Evolutionary conservation across 1,284 basidiomycete species (phyloP).

Genomic region (Marasmius fiardii): DNA sequence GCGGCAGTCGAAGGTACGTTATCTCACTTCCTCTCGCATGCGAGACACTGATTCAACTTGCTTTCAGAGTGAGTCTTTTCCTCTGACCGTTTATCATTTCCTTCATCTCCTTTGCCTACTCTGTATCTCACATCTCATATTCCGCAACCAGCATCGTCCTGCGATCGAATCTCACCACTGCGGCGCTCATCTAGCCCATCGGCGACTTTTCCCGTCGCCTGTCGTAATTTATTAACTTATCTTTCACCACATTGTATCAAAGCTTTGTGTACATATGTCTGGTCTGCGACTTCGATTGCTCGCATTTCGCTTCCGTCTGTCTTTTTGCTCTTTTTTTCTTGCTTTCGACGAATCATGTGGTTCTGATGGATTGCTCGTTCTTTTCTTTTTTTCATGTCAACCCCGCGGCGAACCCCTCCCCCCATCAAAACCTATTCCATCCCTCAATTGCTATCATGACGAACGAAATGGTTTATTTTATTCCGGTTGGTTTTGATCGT

Average conservation of each 20-base stretch:
- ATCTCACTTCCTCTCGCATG: constrained; percentile 3
- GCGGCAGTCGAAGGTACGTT: constrained; percentile 83
- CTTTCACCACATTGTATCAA: no score
- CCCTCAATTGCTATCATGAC: background rate
- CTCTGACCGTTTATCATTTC: constrained; percentile 20
- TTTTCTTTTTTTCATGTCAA: background rate
- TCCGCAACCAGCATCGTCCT: constrained; percentile 49
- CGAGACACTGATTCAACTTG: constrained; percentile 9
- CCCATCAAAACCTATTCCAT: background rate
- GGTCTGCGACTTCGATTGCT: background rate
- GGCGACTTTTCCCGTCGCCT: background rate
- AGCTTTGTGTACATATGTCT: no score
- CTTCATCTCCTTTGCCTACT: constrained; percentile 17
- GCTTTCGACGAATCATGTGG: background rate
- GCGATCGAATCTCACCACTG: constrained; percentile 52
- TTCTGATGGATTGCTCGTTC: constrained; percentile 3
- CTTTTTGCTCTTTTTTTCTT: background rate
- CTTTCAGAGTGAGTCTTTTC: constrained; percentile 68
- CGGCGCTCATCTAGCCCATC: constrained; percentile 49
- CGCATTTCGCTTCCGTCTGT: background rate
- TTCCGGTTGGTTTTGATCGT: background rate
- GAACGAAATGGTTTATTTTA: background rate
- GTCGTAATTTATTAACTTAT: background rate
- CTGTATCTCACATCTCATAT: constrained; percentile 11
- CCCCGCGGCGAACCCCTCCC: background rate